Base-by-base conservation (phyloP, 2,329 filamentous ascomycete genomes). In the Escovopsis sp. region DNA sequence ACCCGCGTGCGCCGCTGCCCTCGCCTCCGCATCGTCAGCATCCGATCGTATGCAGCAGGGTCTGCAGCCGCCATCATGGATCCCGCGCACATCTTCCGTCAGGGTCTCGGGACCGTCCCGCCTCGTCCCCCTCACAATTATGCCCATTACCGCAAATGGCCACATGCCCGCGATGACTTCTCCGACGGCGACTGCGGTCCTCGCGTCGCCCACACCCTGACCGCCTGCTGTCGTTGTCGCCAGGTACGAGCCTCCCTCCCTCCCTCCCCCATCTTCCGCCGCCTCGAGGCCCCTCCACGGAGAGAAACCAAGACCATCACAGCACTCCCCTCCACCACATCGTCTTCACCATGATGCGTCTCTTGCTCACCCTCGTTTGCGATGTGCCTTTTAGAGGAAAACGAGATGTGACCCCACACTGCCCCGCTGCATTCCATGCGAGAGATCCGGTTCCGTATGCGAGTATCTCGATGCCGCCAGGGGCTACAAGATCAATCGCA, bases 401-500 rank as follows among this genome's bases (percentile, higher is more conserved):
- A 96, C 89, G 32, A 74, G 87, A 68, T 98, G 91, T 67, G 91
- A 96, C 63, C 84, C 91, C 4, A 84, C 84, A 12, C 74, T 98
- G 16, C 91, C 91, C 34, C 82, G 84, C 55, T 98, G 91, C 62
- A 74, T 85, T 14, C 88, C 89, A 16, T 98, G 91, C 66, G 87
- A 95, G 64, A 77, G 89, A 51, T 88, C 85, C 48, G 88, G 88
- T 54, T 86, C 87, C 27, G 74, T 79, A 46, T 98, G 91, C 72
- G 89, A 95, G 57, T 98, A 96, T 65, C 94, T 83, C 59, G 91
- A 98, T 62, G 86, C 87, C 27, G 72, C 82, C 40, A 91, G 88
- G 59, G 82, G 84, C 47, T 79, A 77, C 53, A 88, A 84, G 56
- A 86, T 96, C 53, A 84, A 86, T 47, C 80, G 91, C 47, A 83